phyloP scores from a whole-genome alignment of 805 yeast species.

The Candida anglica region DNA sequence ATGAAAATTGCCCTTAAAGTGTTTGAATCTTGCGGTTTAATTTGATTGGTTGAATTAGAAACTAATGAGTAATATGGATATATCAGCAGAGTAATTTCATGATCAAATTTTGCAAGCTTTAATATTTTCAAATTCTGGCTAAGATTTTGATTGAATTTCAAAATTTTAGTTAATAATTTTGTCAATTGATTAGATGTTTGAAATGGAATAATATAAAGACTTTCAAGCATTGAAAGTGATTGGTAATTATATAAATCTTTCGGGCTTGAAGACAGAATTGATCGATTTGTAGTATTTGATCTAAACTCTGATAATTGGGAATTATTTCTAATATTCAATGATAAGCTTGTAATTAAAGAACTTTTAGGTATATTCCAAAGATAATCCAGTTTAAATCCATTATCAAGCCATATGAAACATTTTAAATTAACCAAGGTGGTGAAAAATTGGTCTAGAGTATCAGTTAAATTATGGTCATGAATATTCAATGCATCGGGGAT shows the following conservation, averaged over 20 bases:
- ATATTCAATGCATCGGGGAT: conserved; percentile 42
- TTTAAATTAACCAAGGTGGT: conserved; percentile 15
- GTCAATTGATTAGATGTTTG: too few species aligned
- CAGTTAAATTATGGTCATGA: conserved; percentile 26
- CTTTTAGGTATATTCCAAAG: too few species aligned
- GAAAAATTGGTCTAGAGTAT: conserved; percentile 22
- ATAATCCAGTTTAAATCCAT: conserved; percentile 23
- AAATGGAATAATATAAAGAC: too few species aligned
- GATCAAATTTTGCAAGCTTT: conserved; percentile 16
- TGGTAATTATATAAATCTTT: too few species aligned
- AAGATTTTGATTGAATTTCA: conserved; percentile 8
- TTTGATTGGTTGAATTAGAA: too few species aligned
- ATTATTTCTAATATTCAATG: too few species aligned
- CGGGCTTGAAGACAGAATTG: too few species aligned
- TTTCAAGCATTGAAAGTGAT: too few species aligned
- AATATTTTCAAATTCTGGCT: conserved; percentile 12
- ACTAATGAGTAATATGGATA: conserved; percentile 1
- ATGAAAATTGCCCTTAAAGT: background rate
- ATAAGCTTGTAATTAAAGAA: too few species aligned
- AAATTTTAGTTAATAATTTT: too few species aligned
- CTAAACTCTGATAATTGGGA: too few species aligned
- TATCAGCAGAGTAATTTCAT: conserved; percentile 6
- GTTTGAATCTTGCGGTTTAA: background rate
- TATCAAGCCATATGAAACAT: conserved; percentile 31
- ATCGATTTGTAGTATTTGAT: too few species aligned